Base-by-base conservation (phyloP, 768 basidiomycete genomes). In the Russula ochroleuca region DNA sequence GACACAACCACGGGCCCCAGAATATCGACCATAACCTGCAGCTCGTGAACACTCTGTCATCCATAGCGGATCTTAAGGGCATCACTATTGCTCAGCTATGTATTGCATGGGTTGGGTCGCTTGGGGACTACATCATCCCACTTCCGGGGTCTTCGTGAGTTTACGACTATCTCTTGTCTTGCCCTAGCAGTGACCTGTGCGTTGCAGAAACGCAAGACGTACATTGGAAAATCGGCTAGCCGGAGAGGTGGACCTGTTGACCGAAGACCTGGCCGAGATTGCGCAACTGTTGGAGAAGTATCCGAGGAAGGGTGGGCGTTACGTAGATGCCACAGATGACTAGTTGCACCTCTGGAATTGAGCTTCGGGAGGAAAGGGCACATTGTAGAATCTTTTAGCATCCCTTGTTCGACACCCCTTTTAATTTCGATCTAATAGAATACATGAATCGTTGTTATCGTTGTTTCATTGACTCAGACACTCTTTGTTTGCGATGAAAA, bases 71-170 rank as follows among this genome's bases (percentile, higher is more conserved):
- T 55, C 75, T 72, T 69, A 80, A 79, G 70, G 74, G 75, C 5
- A 69, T 81, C 47, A 75, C 78, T 0, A 72, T 79, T 11, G 76
- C 74, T 0, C 75, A 77, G 64, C 70, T 79, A 15, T 70, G 70
- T 65, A 71, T 79, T 52, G 77, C 77, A 0, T 79, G 78, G 78
- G 77, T 78, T 9, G 59, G 54, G 21, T 68, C 74, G 3, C 73
- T 74, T 15, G 77, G 77, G 13, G 56, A 65, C 15, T 71, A 78
- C 65, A 73, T 79, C 38, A 75, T 83, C 67, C 80, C 81, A 1
- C 74, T 83, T 33, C 81, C 81, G 1, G 81, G 81, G 2, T 77
- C 76, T 19, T 77, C 76, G 76, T 77, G 56, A 58, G 74, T 72
- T 43, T 25, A 19, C 11, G 6, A 31, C 33, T n/a, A 7, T 38